Conservation (phyloP, 2,329 filamentous ascomycete species). For the Fonsecaea pugnacius region DNA sequence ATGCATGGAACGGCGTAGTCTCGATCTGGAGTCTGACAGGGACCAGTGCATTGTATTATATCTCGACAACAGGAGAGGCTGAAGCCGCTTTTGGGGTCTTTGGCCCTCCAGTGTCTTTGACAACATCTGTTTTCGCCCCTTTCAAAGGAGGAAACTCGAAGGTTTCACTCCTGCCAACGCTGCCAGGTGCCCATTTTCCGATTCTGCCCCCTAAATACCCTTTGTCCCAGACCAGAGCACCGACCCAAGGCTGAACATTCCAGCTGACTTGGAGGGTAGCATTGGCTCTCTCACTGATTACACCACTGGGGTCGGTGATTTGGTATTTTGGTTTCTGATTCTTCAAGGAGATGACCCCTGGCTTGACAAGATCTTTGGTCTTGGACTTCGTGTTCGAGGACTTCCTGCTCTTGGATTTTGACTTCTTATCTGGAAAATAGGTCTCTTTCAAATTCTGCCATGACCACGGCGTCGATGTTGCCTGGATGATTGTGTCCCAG, state of each 20-base stretch:
- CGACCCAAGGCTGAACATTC: constrained; percentile 98
- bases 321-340: constrained; percentile 96
- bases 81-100: constrained; percentile 33
- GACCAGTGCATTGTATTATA: constrained; percentile 19
- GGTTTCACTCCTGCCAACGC: constrained; percentile 55
- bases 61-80: constrained; percentile 30
- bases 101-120: constrained; percentile 32
- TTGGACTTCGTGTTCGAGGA: constrained; percentile 35
- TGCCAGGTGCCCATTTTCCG: constrained; percentile 56
- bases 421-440: constrained; percentile 42
- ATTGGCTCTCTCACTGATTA: constrained; percentile 72
- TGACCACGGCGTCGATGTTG: constrained; percentile 53
- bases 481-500: constrained; percentile 93
- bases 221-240: constrained; percentile 77
- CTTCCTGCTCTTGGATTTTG: constrained; percentile 33
- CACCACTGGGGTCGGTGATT: constrained; percentile 85
- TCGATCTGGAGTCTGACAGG: background rate
- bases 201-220: constrained; percentile 50
- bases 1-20: too few relatives aligned
- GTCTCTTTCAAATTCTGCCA: constrained; percentile 45
- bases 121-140: constrained; percentile 38
- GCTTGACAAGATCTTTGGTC: constrained; percentile 36
- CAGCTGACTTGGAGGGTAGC: constrained; percentile 83
- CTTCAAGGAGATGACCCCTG: constrained; percentile 73
- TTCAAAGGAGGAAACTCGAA: constrained; percentile 64